Percentiles rank a stretch among this genome's conserved stretches.
phyloP scores from a whole-genome alignment of 805 yeast genomes.

The Suhomyces tanzawaensis region DNA sequence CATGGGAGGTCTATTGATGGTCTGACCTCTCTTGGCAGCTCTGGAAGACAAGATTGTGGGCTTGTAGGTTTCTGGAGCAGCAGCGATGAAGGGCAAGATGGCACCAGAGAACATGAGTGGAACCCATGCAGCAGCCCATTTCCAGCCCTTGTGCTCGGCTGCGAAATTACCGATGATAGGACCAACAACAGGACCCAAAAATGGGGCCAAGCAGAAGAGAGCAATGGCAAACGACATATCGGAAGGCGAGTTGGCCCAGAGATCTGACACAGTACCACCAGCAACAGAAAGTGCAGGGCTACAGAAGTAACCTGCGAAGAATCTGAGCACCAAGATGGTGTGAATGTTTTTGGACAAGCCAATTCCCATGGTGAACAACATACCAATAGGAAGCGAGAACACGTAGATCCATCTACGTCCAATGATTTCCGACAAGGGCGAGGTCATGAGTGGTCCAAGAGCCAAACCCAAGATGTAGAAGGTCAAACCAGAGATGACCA shows the following conservation, averaged over 20 bases:
- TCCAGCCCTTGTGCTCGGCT: constrained; percentile 62
- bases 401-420: constrained; percentile 66
- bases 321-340: constrained; percentile 63
- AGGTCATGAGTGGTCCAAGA: constrained; percentile 66
- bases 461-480: constrained; percentile 72
- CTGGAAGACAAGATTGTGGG: constrained; percentile 59
- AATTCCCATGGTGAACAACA: constrained; percentile 73
- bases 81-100: constrained; percentile 47
- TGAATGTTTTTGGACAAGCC: constrained; percentile 62
- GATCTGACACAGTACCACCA: constrained; percentile 79
- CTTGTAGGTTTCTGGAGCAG: constrained; percentile 74
- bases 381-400: constrained; percentile 59
- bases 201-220: constrained; percentile 74
- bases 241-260: constrained; percentile 56
- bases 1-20: constrained; percentile 35
- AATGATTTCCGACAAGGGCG: constrained; percentile 68
- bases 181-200: constrained; percentile 76
- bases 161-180: constrained; percentile 76
- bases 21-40: constrained; percentile 59
- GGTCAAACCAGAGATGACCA: constrained; percentile 66
- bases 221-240: constrained; percentile 74
- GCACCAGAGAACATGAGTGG: constrained; percentile 65
- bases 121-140: constrained; percentile 69
- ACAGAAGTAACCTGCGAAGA: constrained; percentile 72
- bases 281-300: constrained; percentile 83